Base-by-base conservation (phyloP, 2,329 filamentous ascomycete genomes). In the Fusarium floridanum region DNA sequence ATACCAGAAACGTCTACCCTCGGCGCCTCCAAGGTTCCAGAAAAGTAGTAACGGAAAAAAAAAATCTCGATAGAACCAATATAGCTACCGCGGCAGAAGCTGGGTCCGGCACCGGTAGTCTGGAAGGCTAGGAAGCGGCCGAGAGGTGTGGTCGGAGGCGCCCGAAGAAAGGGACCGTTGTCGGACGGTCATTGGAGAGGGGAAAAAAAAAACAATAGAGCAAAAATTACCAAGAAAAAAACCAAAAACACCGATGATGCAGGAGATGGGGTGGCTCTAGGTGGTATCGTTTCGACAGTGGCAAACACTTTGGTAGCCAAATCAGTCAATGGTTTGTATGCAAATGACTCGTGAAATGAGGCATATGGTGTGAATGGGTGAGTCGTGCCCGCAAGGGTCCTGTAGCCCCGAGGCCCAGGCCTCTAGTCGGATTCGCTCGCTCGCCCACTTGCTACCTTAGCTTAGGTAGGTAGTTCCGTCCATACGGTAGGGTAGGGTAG, bases 241-340 rank as follows among this genome's bases (percentile, higher is more conserved):
- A 56, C 34, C 75, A 76, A 74, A 74, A 80, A 80, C 78, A 80
- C 79, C 80, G 67, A 68, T 77, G 68, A 80, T 80, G 77, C 78
- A 76, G 72, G 66, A 75, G 64, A 74, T 79, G 72, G 73, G 69
- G 71, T 72, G 74, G 70, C 72, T 80, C 78, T 80, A 80, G 68
- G 70, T 78, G 76, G 76, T 79, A 79, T 78, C 75, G 72, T 76
- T 72, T 72, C 77, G 60, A 67, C 68, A 64, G 69, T 69, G 75
- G 66, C 71, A 73, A 79, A 73, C 73, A 76, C 70, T 71, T 66
- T 45, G 63, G 64, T 79, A 78, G 65, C 77, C 77, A 78, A 79
- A 74, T 76, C 66, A 72, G 64, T 74, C 76, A 72, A 69, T 73
- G 71, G 69, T 70, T 69, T 75, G 67, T 78, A 76, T 79, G 68